Evolutionary conservation across 768 basidiomycete species (phyloP).

Genomic region (Lactifluus subvellereus): DNA sequence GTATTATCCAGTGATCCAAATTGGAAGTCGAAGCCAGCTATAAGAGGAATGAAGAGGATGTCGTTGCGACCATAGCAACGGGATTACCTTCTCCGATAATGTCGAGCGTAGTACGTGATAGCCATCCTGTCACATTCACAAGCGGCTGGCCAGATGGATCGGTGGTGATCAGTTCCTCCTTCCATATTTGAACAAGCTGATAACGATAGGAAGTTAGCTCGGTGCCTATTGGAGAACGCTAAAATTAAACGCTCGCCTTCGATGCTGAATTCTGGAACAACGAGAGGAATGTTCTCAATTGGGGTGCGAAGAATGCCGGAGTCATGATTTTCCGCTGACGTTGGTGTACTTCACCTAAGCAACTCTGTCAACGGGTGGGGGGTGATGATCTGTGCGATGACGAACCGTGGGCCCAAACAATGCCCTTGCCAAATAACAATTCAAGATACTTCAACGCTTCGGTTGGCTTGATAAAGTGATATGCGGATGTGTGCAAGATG

Average conservation of each 20-base stretch:
- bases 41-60: background rate
- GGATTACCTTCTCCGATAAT: slow-evolving; percentile 27
- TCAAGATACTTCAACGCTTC: slow-evolving; percentile 12
- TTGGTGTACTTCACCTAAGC: too few relatives aligned
- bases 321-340: too few relatives aligned
- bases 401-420: slow-evolving; percentile 21
- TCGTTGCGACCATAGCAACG: background rate
- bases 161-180: slow-evolving; percentile 15
- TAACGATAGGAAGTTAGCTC: background rate
- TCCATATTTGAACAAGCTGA: slow-evolving; percentile 27
- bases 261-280: slow-evolving; percentile 22
- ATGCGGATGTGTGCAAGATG: slow-evolving; percentile 26
- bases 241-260: slow-evolving; percentile 17
- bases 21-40: slow-evolving; percentile 27
- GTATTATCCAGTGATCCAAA: slow-evolving; percentile 25
- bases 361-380: too few relatives aligned
- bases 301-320: too few relatives aligned
- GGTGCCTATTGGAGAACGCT: background rate
- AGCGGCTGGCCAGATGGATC: background rate
- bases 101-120: slow-evolving; percentile 27
- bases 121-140: slow-evolving; percentile 25
- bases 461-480: slow-evolving; percentile 22
- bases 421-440: slow-evolving; percentile 9
- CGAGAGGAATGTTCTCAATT: slow-evolving; percentile 10
- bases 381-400: slow-evolving; percentile 13